phyloP scores from a whole-genome alignment of 306 rosid species.

The Citrullus colocynthis region DNA sequence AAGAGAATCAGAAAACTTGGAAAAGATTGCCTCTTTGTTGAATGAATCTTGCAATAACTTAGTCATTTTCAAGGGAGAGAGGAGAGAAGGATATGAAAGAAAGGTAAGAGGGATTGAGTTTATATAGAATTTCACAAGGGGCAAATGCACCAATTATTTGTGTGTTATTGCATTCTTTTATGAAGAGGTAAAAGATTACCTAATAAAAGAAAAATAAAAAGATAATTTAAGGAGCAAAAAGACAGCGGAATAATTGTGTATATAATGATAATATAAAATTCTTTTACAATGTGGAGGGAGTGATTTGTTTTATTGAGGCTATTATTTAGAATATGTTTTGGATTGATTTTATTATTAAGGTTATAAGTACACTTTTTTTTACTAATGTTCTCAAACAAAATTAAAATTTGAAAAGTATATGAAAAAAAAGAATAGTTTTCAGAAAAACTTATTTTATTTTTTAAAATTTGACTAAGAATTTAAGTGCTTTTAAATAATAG shows the following conservation, averaged over 20 bases:
- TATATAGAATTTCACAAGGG: not conserved
- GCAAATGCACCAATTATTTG: conserved; percentile 1
- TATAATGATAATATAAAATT: not conserved
- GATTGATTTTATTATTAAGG: no score
- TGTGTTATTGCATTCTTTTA: not conserved
- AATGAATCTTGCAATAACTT: not conserved
- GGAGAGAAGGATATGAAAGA: not conserved
- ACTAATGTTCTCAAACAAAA: no score
- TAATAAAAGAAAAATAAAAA: not conserved
- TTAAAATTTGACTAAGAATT: no score
- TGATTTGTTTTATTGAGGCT: no score
- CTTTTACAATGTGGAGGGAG: no score
- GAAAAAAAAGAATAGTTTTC: no score
- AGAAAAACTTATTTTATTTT: no score
- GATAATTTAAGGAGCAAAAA: not conserved
- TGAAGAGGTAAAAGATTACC: not conserved
- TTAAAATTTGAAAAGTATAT: no score
- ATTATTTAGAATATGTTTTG: no score
- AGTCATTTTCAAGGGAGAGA: not conserved
- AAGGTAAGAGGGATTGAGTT: not conserved
- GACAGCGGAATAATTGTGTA: not conserved
- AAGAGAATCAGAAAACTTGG: not conserved
- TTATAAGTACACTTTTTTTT: no score
- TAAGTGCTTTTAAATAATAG: no score
- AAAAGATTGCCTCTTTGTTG: not conserved